Base-by-base conservation (phyloP, 1,284 basidiomycete species). In the Rhodofomes roseus region DNA sequence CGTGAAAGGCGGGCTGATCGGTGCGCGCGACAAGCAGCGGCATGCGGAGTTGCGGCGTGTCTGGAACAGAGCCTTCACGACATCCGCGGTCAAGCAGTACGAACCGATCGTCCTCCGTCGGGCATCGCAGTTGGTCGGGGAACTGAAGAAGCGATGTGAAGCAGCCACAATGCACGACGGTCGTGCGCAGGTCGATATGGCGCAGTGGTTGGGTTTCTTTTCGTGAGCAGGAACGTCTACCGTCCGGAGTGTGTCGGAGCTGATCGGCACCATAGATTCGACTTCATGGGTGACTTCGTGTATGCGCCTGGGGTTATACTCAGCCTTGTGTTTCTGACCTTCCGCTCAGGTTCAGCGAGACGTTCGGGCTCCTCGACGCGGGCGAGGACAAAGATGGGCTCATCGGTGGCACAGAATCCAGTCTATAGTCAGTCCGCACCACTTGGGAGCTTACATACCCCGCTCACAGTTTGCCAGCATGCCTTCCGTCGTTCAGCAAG, bases 251-350 rank as follows among this genome's bases (percentile, higher is more conserved):
- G 34, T 60, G 62, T 43, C 39, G 54, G n/a, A n/a, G n/a, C n/a
- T 25, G 25, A 25, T 60, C 31, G 22, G 23, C n/a, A n/a, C n/a
- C n/a, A n/a, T 57, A 63, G 85, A 41, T 83, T 81, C 59, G 85
- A 87, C 66, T 79, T 87, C 60, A 85, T 86, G 83, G 81, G 81
- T 25, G 83, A 85, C 62, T 75, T 87, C 71, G 82, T 79, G 83
- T 85, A 68, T 68, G 77, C 74, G 5, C 31, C 11, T 34, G 11
- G 31, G 11, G n/a, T n/a, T n/a, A 34, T 34, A 34, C 31, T 5
- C 11, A 4, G n/a, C n/a, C n/a, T n/a, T n/a, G n/a, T n/a, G n/a
- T n/a, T n/a, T n/a, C n/a, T n/a, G n/a, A n/a, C n/a, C n/a, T n/a
- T n/a, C n/a, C n/a, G n/a, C n/a, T n/a, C 23, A 71, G 71, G 3